phyloP scores from a whole-genome alignment of 1,139 yeast species.

The Hanseniaspora sp. region DNA sequence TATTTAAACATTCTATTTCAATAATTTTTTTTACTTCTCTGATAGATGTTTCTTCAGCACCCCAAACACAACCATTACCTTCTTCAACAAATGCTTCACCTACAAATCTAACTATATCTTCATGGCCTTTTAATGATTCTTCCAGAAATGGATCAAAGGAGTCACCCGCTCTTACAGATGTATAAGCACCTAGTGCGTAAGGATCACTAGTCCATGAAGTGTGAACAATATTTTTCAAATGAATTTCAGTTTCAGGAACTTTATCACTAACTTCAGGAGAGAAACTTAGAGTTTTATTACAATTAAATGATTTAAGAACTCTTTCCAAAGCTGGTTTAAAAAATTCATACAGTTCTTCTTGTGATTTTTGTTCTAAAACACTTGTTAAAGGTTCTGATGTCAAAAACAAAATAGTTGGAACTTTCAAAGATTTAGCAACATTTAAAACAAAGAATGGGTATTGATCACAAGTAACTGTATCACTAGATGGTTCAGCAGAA shows the following conservation, averaged over 20 bases:
- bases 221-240: constrained; percentile 44
- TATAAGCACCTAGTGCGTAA: constrained; percentile 62
- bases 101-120: constrained; percentile 55
- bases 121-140: constrained; percentile 49
- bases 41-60: constrained; percentile 59
- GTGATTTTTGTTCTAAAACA: constrained; percentile 31
- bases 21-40: constrained; percentile 48
- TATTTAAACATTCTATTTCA: background rate
- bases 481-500: constrained; percentile 16
- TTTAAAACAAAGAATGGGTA: constrained; percentile 45
- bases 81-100: constrained; percentile 72
- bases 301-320: constrained; percentile 22
- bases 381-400: constrained; percentile 64
- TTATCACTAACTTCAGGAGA: constrained; percentile 7
- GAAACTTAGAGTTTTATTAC: constrained; percentile 12
- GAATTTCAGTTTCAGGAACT: constrained; percentile 14
- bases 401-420: constrained; percentile 46
- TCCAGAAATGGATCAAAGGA: constrained; percentile 50
- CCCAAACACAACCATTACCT: constrained; percentile 80
- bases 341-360: constrained; percentile 33
- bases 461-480: constrained; percentile 34
- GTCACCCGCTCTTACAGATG: constrained; percentile 56
- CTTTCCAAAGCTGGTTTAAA: constrained; percentile 35
- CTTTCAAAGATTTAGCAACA: constrained; percentile 31
- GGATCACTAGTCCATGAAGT: constrained; percentile 65